phyloP scores from a whole-genome alignment of 768 basidiomycete species.

The Phaeolepiota aurea region DNA sequence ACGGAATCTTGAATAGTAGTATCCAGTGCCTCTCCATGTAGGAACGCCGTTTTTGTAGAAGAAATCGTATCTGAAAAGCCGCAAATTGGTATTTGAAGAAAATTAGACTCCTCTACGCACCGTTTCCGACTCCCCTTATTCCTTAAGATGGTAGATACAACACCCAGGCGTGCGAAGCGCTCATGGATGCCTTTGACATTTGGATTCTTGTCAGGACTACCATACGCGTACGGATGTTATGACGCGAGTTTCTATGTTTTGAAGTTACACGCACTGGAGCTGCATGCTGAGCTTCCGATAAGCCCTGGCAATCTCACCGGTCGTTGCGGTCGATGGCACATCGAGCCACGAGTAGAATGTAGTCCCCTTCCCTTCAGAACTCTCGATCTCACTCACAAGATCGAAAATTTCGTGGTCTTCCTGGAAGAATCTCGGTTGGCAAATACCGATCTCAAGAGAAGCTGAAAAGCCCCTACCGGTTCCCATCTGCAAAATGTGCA shows the following conservation, averaged over 20 bases:
- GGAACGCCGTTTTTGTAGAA: conserved; percentile 99
- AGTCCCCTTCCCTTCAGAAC: conserved; percentile 86
- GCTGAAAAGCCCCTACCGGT: conserved; percentile 35
- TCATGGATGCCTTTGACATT: conserved; percentile 76
- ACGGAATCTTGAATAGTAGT: conserved; percentile 93
- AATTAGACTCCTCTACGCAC: too few relatives aligned
- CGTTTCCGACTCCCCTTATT: conserved; percentile 69
- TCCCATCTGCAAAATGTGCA: conserved; percentile 48
- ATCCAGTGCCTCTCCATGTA: conserved; percentile 91
- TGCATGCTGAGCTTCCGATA: conserved; percentile 88
- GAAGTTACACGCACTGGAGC: conserved; percentile 75
- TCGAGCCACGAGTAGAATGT: conserved; percentile 95
- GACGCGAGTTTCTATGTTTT: too few relatives aligned
- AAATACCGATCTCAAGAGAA: neutral
- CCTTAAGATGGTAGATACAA: conserved; percentile 76
- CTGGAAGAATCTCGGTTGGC: conserved; percentile 22
- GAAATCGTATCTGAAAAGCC: conserved; percentile 76
- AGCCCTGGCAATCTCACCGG: conserved; percentile 76
- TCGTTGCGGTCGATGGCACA: conserved; percentile 64
- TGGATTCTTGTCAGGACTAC: conserved; percentile 93
- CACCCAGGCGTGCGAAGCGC: conserved; percentile 86
- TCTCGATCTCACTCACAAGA: conserved; percentile 74
- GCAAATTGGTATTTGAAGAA: too few relatives aligned
- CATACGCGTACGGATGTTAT: too few relatives aligned
- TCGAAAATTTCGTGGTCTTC: conserved; percentile 98